Conservation (phyloP, 345 rosid genomes). For the Camelina sativa region DNA sequence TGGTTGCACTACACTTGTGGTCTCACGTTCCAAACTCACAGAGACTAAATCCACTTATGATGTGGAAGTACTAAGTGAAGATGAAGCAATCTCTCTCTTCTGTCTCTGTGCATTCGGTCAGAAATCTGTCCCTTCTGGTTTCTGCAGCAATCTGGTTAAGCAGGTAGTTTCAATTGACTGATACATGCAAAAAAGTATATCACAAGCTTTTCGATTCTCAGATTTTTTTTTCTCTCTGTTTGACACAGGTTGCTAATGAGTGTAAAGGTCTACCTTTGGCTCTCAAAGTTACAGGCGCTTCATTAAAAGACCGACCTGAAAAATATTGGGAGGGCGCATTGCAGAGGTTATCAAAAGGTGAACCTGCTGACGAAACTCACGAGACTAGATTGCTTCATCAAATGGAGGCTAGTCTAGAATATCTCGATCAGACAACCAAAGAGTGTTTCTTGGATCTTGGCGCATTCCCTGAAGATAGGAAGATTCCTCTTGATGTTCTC, state of each 20-base stretch:
- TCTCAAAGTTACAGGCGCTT: conserved; percentile 93
- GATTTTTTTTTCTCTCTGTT: conserved; percentile 10
- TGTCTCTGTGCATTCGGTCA: conserved; percentile 77
- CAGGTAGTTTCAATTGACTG: conserved; percentile 51
- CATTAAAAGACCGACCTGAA: conserved; percentile 63
- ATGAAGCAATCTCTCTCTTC: conserved; percentile 72
- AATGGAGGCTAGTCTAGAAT: conserved; percentile 71
- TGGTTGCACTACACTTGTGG: conserved; percentile 75
- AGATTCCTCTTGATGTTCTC: conserved; percentile 84
- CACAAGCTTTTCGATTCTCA: conserved; percentile 2
- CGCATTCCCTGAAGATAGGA: conserved; percentile 94
- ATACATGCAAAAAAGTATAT: neutral
- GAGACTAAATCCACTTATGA: conserved; percentile 50
- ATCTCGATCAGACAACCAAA: conserved; percentile 54
- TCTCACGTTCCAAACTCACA: conserved; percentile 70
- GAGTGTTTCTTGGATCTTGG: conserved; percentile 95
- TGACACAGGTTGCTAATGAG: conserved; percentile 67
- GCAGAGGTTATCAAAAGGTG: conserved; percentile 66
- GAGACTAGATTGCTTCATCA: conserved; percentile 67
- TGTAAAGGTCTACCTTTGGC: conserved; percentile 97
- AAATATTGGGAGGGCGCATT: conserved; percentile 72
- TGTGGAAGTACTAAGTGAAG: conserved; percentile 66
- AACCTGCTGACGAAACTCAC: conserved; percentile 77
- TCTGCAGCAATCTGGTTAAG: conserved; percentile 58
- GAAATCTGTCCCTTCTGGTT: conserved; percentile 60